Base-by-base conservation (phyloP, 2,329 filamentous ascomycete genomes). In the Neofusicoccum kwambonambiense region DNA sequence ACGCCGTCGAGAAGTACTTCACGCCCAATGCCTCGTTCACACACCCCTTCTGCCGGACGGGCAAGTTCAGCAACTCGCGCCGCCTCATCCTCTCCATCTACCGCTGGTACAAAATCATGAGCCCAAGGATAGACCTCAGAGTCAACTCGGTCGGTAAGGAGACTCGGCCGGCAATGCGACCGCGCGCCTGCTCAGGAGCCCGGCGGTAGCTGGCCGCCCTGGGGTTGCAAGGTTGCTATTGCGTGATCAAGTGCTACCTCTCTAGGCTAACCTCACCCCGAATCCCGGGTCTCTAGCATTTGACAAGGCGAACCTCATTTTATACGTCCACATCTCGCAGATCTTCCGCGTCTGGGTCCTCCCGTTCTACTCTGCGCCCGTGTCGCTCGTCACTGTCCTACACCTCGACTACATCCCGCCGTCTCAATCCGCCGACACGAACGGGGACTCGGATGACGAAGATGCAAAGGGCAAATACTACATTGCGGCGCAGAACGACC, bases 321-420 rank as follows among this genome's bases (percentile, higher is more conserved):
- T 96, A 57, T 96, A 92, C 76, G 84, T 93, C 57, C 85, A 85
- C 41, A 84, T 95, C 67, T 85, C 82, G 45, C 93, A 97, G 75
- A 82, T 88, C 61, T 95, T 96, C 77, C 84, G 87, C 35, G 81
- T 95, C 69, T 94, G 90, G 87, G 82, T 91, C 69, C 76, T 96
- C 17, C 92, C 92, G 3, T 88, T 93, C 72, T 90, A 93, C 79
- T 82, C 84, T 45, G 85, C 90, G 3, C 83, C 85, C 0, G 90
- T 91, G 13, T 81, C 82, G 6, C 85, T 94, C 11, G 88, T 90
- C 15, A 88, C 88, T 0, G 87, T 92, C 34, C 79, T 94, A 3
- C 79, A 84, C 44, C 85, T 94, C 15, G 81, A 81, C 1, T 82
- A 82, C 15, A 76, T 81, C 58, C 66, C 67, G n/a, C 58, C 58